Conservation (phyloP, 2,329 filamentous ascomycete species). For the Trichoderma sp. region DNA sequence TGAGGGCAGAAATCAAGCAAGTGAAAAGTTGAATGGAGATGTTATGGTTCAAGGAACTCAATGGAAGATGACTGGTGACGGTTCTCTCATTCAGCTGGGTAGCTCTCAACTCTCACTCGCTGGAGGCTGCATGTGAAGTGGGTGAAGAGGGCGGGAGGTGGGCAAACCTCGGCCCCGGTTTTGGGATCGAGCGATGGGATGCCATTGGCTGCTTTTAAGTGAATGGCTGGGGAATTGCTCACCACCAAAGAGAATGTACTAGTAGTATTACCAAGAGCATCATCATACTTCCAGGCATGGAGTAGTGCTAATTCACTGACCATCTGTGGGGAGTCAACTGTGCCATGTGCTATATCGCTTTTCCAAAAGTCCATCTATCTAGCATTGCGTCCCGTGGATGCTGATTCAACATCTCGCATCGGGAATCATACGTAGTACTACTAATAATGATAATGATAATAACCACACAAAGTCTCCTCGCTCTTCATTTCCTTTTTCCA, state of each 20-base stretch:
- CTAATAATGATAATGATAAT: not conserved
- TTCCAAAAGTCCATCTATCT: not conserved
- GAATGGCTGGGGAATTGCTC: not conserved
- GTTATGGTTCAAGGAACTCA: not conserved
- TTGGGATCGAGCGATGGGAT: not conserved
- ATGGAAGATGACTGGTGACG: not conserved
- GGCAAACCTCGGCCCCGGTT: conserved; percentile 13
- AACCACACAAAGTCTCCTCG: not conserved
- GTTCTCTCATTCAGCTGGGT: not conserved
- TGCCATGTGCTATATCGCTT: not conserved
- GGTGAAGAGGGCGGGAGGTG: not conserved
- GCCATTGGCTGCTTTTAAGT: conserved; percentile 7
- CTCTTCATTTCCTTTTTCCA: not conserved
- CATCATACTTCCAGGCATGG: not conserved
- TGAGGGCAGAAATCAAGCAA: not conserved
- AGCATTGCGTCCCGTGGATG: not conserved
- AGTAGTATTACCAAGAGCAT: not conserved
- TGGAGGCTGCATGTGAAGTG: not conserved
- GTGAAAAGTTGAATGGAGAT: not conserved
- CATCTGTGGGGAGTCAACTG: not conserved
- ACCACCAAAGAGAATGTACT: not conserved
- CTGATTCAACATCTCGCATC: not conserved
- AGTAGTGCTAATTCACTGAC: not conserved
- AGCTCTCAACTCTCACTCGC: not conserved
- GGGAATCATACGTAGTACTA: not conserved